A percentile compares a stretch with the other conserved stretches of the same genome.
Conservation (phyloP, 2,329 filamentous ascomycete genomes). For the Rhexocercosporidium sp. region DNA sequence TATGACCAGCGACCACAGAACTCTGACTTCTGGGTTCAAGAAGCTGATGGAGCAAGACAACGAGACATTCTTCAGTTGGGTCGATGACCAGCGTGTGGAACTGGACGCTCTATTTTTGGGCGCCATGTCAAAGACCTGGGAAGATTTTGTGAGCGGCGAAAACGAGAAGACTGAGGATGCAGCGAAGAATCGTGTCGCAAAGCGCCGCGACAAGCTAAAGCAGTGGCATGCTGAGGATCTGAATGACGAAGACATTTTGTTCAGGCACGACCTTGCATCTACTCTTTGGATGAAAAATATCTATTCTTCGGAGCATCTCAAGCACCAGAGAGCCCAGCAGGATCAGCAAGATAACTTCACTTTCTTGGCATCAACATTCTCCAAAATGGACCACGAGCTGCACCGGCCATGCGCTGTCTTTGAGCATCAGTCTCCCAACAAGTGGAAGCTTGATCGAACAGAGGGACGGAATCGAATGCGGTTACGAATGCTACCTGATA, state of each 20-base stretch:
- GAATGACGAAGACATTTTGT: conserved; percentile 71
- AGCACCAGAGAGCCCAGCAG: conserved; percentile 85
- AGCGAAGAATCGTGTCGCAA: conserved; percentile 70
- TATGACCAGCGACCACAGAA: conserved; percentile 71
- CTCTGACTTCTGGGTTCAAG: conserved; percentile 78
- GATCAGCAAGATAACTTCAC: conserved; percentile 90
- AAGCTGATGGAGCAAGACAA: conserved; percentile 89
- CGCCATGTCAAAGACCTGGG: conserved; percentile 82
- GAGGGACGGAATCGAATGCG: conserved; percentile 97
- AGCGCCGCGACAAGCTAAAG: conserved; percentile 81
- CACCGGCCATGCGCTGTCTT: conserved; percentile 82
- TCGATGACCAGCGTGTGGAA: conserved; percentile 79
- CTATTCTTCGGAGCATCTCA: conserved; percentile 87
- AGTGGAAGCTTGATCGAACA: conserved; percentile 94
- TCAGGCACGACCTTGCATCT: conserved; percentile 85
- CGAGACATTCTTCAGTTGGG: conserved; percentile 84
- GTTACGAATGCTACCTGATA: conserved; percentile 82
- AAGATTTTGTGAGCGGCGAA: conserved; percentile 82
- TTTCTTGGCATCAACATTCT: conserved; percentile 77
- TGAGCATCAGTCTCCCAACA: conserved; percentile 64
- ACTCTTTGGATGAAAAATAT: conserved; percentile 96
- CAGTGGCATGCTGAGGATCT: conserved; percentile 77
- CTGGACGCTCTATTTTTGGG: conserved; percentile 85
- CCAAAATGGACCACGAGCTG: conserved; percentile 79
- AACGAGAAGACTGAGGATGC: conserved; percentile 82